Evolutionary conservation across 441 rosid species (phyloP), one percentile per base, ranked within the genome.

Genomic region (Jatropha podagrica): DNA sequence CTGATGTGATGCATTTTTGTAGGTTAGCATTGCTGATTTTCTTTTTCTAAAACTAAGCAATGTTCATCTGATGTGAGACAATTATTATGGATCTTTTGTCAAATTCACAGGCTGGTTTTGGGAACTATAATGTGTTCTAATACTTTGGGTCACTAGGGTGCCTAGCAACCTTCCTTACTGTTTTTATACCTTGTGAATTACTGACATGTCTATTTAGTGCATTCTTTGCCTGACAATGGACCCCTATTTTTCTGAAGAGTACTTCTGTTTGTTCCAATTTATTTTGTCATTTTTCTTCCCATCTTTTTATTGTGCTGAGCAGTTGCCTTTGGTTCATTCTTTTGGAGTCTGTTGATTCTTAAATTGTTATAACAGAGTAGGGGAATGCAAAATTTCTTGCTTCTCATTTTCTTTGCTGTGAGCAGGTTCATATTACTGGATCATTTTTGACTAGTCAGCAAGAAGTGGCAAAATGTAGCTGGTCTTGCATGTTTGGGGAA

Each of bases 401-500:
- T 70, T 2, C 8, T 26, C 20, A 14, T 52, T 69, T 65, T 46
- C 2, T 79, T 58, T 40, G 41, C 23, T 7, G 7, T 37, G 3
- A 67, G 68, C 86, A 96, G 98, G 93, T 96, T 65, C 81, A 91
- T 77, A 85, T 96, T 62, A 79, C 80, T 66, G 99, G 98, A 81
- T 87, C 79, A 72, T 96, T 94, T 79, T 82, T 96, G 82, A 88
- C 71, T 78, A 83, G 83, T 82, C 85, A 78, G 17, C 86, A 85
- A 77, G 94, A 90, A 77, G 85, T 87, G 78, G 74, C 69, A 23
- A 86, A 82, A 40, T 89, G 76, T 84, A 86, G 81, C 52, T 94
- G 98, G 99, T 94, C 98, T 76, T 92, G 98, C 72, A 96, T 96
- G 98, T 96, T 92, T 88, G 99, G 98, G 37, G 99, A 94, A 85